A percentile compares a stretch with the other conserved stretches of the same genome.
Conservation (phyloP, 441 rosid species). For the Mallotus japonicus region DNA sequence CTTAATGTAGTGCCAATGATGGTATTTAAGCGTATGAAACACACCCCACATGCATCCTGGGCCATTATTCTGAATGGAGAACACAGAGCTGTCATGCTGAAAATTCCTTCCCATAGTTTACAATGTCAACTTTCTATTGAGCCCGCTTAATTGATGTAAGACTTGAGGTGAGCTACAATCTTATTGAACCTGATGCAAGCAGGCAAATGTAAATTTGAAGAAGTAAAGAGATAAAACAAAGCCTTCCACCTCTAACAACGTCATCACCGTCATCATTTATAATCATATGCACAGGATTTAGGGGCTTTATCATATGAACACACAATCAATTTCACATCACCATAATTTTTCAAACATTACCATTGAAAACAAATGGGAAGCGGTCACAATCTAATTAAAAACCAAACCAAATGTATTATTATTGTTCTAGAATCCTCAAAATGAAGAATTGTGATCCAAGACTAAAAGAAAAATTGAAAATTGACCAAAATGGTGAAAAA, state of each 20-base stretch:
- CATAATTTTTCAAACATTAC: too few species aligned
- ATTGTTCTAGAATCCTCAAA: too few species aligned
- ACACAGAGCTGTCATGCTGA: conserved; percentile 24
- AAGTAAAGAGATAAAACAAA: too few species aligned
- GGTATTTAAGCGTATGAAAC: conserved; percentile 61
- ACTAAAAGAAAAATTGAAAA: background rate
- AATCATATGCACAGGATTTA: too few species aligned
- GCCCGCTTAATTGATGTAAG: conserved; percentile 3
- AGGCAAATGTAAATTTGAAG: background rate
- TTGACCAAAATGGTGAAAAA: background rate
- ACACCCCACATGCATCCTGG: conserved; percentile 75
- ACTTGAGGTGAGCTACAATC: conserved; percentile 17
- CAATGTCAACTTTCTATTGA: background rate
- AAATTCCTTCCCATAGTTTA: conserved; percentile 43
- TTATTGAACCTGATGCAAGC: conserved; percentile 33
- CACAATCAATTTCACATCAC: too few species aligned
- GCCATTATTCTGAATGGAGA: conserved; percentile 27
- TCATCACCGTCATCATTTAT: too few species aligned
- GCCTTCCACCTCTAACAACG: too few species aligned
- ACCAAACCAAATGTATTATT: too few species aligned
- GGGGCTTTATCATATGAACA: too few species aligned
- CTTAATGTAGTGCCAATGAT: conserved; percentile 64
- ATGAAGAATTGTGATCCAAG: background rate
- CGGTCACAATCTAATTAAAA: background rate
- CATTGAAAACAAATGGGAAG: too few species aligned